A percentile compares a stretch with the other conserved stretches of the same genome.
Evolutionary conservation across 1,139 yeast genomes (phyloP).

Genomic region (Kodamaea plutei): DNA sequence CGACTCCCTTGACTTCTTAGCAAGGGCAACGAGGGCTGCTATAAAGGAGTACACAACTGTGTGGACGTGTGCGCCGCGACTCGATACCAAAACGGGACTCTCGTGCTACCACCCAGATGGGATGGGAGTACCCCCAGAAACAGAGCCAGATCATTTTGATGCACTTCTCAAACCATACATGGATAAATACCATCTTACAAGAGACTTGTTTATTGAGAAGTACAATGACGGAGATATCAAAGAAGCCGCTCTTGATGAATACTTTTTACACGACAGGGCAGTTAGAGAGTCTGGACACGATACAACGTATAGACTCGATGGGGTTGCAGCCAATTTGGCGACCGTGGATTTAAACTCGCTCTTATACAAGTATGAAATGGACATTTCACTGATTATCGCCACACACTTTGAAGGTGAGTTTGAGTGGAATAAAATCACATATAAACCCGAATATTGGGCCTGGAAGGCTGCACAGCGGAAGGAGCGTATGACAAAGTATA

Average conservation of each 20-base stretch:
- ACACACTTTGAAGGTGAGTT: conserved; percentile 53
- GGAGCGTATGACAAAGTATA: conserved; percentile 55
- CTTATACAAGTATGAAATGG: conserved; percentile 85
- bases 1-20: conserved; percentile 55
- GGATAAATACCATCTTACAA: conserved; percentile 53
- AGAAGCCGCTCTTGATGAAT: conserved; percentile 82
- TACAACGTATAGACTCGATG: conserved; percentile 86
- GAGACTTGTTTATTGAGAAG: conserved; percentile 65
- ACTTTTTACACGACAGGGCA: conserved; percentile 89
- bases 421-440: conserved; percentile 32
- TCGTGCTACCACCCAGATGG: conserved; percentile 93
- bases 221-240: conserved; percentile 64
- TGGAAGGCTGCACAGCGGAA: conserved; percentile 53
- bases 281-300: conserved; percentile 97
- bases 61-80: conserved; percentile 75
- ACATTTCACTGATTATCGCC: conserved; percentile 66
- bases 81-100: conserved; percentile 72
- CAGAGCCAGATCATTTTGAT: conserved; percentile 86
- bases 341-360: conserved; percentile 87
- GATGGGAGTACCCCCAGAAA: conserved; percentile 91
- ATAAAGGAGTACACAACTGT: conserved; percentile 80
- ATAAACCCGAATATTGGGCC: conserved; percentile 58
- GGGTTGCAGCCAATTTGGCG: conserved; percentile 83
- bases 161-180: conserved; percentile 68
- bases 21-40: conserved; percentile 69